Evolutionary conservation across 2,329 filamentous ascomycete species (phyloP), one percentile per base, ranked within the genome.

Genomic region (Monosporascus sp.): DNA sequence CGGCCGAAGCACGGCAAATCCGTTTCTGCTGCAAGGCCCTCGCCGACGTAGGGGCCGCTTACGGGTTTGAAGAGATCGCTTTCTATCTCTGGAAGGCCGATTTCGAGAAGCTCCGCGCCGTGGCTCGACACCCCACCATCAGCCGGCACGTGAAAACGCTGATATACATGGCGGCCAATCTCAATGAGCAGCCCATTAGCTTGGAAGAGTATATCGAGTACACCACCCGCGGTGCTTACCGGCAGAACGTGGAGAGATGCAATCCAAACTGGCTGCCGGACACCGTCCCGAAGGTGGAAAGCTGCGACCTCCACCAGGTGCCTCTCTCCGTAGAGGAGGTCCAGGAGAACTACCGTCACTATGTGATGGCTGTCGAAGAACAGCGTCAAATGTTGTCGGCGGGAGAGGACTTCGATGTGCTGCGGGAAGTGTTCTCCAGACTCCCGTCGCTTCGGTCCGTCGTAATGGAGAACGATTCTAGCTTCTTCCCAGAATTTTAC

Each of bases 1-100:
- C 50, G 8, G 35, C 20, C 5, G 52, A 57, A 49, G 52, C 48
- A 27, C 50, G 55, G 35, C 37, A 44, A 37, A 22, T 54, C 17
- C 52, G 52, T 41, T 37, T 54, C 18, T 52, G 50, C 41, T 57
- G 47, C 45, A 57, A 54, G 38, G 22, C 20, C 36, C 31, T 57
- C 25, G 55, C 52, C 27, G 17, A 50, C n/a, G 27, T 49, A 8
- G 52, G 52, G 20, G 55, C 55, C 22, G 22, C 18, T 24, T 22
- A 49, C 35, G 50, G 47, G 2, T 57, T 57, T 11, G 36, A 24
- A 17, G 22, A 41, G 18, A 52, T 57, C 20, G 17, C 17, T 6
- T 36, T 54, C 27, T 46, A 41, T 25, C 38, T 52, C 44, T 38
- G 45, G 48, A 41, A 31, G 14, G 36, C 48, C 17, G 52, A 52